A percentile compares a stretch with the other conserved stretches of the same genome.
These are phyloP conservation scores for Schizothecium vesticola DNA, from an alignment of 495 filamentous ascomycete species.

Conservation along the genomic window DNA sequence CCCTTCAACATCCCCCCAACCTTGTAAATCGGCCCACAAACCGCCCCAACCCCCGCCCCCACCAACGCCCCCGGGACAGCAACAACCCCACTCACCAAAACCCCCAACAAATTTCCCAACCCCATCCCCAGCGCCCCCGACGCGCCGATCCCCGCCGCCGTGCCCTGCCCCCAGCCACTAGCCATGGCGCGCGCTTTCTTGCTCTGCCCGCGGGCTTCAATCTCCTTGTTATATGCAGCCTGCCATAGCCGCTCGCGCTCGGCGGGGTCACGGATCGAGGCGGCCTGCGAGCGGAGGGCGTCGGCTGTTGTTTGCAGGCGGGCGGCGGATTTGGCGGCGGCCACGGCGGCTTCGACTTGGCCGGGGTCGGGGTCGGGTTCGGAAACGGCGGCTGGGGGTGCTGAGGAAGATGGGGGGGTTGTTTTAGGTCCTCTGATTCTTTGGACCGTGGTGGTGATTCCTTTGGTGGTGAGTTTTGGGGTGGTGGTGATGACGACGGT, in stretches of 20 bases:
- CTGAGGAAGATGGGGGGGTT: too few species aligned
- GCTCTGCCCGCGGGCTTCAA: slow-evolving; percentile 4
- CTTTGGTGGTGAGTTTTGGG: background rate
- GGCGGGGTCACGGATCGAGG: slow-evolving; percentile 1
- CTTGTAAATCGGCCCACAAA: slow-evolving; percentile 3
- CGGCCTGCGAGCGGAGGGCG: background rate
- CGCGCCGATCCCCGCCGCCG: background rate
- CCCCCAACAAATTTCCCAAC: slow-evolving; percentile 4
- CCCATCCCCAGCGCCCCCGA: slow-evolving; percentile 7
- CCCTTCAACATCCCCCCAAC: background rate
- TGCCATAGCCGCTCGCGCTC: slow-evolving; percentile 8
- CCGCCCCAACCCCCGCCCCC: slow-evolving; percentile 4
- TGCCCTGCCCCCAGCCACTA: slow-evolving; percentile 7
- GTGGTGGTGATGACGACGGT: background rate
- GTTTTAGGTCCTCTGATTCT: too few species aligned
- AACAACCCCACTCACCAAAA: slow-evolving; percentile 5
- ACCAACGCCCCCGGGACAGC: slow-evolving; percentile 6
- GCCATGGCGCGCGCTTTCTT: slow-evolving; percentile 9
- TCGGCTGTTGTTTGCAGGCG: slow-evolving; percentile 1
- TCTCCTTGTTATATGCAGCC: slow-evolving; percentile 7
- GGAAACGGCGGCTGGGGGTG: too few species aligned
- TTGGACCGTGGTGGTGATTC: background rate
- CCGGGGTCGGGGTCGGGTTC: too few species aligned
- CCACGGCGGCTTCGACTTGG: background rate
- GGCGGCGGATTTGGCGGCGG: slow-evolving; percentile 6